Conservation (phyloP, 257 asterid genomes). For the Solanum pinnatisectum region DNA sequence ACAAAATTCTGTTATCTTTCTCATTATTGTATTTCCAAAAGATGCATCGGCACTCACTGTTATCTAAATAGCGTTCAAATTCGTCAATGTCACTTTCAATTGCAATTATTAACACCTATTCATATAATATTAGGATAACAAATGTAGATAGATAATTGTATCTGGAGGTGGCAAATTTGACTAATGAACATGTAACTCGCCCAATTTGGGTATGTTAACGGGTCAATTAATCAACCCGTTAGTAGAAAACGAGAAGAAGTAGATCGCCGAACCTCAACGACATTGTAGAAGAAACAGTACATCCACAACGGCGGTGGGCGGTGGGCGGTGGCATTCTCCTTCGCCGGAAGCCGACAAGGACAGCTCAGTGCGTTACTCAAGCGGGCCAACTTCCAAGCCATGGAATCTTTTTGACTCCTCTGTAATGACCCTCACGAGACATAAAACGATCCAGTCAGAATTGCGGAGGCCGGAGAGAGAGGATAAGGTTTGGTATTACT, state of each 20-base stretch:
- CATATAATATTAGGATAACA: neutral
- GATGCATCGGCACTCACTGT: neutral
- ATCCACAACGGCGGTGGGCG: neutral
- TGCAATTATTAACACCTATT: neutral
- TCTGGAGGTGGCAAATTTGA: neutral
- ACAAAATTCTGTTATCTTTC: neutral
- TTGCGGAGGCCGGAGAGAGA: too few species aligned
- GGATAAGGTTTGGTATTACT: too few species aligned
- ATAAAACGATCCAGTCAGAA: too few species aligned
- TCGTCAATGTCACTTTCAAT: neutral
- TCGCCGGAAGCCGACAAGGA: neutral
- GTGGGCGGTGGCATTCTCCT: neutral
- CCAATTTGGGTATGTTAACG: neutral
- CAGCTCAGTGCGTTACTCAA: neutral
- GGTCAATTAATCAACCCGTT: neutral
- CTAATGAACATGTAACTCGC: neutral
- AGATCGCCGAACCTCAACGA: neutral
- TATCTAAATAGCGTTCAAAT: neutral
- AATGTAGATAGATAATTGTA: neutral
- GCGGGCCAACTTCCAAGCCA: neutral
- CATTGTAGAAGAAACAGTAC: neutral
- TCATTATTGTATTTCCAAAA: neutral
- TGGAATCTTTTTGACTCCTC: neutral
- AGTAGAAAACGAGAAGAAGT: neutral
- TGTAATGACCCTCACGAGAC: too few species aligned